Evolutionary conservation across 495 filamentous ascomycete genomes (phyloP), one percentile per base, ranked within the genome.

Genomic region (Podospora conica): DNA sequence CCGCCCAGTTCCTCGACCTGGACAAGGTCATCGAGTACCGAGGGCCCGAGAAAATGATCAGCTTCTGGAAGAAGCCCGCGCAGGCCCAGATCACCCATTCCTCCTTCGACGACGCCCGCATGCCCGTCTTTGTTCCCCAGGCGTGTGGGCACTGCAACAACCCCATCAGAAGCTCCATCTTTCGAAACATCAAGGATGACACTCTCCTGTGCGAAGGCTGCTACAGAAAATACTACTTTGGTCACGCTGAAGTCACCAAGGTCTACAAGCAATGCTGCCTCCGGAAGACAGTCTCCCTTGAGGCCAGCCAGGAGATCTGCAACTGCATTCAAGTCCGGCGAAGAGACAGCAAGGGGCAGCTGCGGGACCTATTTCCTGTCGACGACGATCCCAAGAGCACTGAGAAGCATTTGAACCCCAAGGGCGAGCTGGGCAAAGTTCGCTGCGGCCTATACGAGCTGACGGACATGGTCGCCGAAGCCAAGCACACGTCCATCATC

Each of bases 21-120:
- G 74, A 77, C 24, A 76, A 77, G 62, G 15, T 77, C n/a, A 75
- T 77, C 53, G 75, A 77, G 64, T 65, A 75, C 62, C 71, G 74
- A 3, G 67, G 68, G 12, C 72, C 75, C 6, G 28, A 58, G n/a
- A 58, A 63, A n/a, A 54, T 66, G 23, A 15, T 72, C 20, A 55
- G 31, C 25, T 73, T 71, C 64, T 73, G 68, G 67, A 73, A 71
- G 66, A 58, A 67, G 22, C 71, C 71, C 0, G 68, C 65, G 0
- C 68, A 71, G 11, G 69, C 76, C 0, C 75, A 78, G 61, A 54
- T 74, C 54, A 66, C 60, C 61, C 54, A 55, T 0, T 24, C 60
- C 9, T n/a, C 65, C 5, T 58, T 56, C n/a, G 69, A 71, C 64
- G 53, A 69, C 4, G 11, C 12, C n/a, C 53, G 60, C 25, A 70